These are phyloP conservation scores for Babesia sp. DNA, from an alignment of 169 alveolate species.

Conservation along the genomic window DNA sequence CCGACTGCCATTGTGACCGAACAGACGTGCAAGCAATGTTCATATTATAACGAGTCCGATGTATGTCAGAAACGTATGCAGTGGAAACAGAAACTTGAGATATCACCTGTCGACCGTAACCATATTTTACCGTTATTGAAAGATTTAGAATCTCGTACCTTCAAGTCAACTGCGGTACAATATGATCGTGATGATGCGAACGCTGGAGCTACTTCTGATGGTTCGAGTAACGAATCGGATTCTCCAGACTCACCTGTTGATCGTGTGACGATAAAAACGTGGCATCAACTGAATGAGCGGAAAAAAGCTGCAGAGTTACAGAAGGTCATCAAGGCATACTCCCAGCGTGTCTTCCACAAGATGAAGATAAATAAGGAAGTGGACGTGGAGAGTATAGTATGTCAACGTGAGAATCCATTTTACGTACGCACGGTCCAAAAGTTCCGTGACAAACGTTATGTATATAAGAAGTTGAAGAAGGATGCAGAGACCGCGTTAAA, in stretches of 20 bases:
- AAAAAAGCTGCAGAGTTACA: slow-evolving; percentile 83
- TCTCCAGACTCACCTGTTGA: not conserved
- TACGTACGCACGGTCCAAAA: slow-evolving; percentile 94
- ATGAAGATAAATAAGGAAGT: slow-evolving; percentile 71
- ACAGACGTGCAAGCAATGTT: slow-evolving; percentile 92
- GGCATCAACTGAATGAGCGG: slow-evolving; percentile 82
- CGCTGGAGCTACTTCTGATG: slow-evolving; percentile 23
- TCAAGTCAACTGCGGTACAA: slow-evolving; percentile 39
- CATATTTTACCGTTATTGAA: slow-evolving; percentile 70
- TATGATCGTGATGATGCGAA: not conserved
- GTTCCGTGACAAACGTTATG: slow-evolving; percentile 96
- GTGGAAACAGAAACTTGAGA: slow-evolving; percentile 95
- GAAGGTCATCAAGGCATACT: slow-evolving; percentile 88
- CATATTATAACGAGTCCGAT: slow-evolving; percentile 88
- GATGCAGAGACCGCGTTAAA: slow-evolving; percentile 82
- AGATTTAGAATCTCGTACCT: slow-evolving; percentile 69
- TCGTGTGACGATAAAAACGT: slow-evolving; percentile 35
- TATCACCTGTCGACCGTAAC: slow-evolving; percentile 81
- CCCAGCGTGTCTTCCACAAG: slow-evolving; percentile 72
- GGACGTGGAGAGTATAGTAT: slow-evolving; percentile 85
- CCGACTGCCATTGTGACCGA: slow-evolving; percentile 97
- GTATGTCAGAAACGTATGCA: slow-evolving; percentile 87
- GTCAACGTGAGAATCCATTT: slow-evolving; percentile 98
- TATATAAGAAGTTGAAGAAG: slow-evolving; percentile 86
- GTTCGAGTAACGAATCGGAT: slow-evolving; percentile 22